These are phyloP conservation scores for Solanum medicagineum DNA, from an alignment of 257 asterid species.

Conservation along the genomic window DNA sequence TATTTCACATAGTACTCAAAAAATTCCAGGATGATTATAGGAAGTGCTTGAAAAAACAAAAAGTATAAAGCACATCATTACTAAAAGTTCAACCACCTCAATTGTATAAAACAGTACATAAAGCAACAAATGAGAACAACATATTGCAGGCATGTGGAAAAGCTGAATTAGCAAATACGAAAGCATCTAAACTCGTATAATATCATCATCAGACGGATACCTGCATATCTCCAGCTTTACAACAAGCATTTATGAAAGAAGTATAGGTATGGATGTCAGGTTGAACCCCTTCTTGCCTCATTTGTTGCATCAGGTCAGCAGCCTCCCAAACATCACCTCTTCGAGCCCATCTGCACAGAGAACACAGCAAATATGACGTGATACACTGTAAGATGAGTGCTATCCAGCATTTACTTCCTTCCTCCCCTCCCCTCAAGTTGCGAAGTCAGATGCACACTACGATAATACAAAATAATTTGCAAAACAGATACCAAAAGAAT, in stretches of 20 bases:
- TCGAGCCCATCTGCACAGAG: constrained; percentile 80
- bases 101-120: neutral
- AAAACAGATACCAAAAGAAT: neutral
- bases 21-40: neutral
- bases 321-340: constrained; percentile 99
- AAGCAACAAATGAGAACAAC: neutral
- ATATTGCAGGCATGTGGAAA: neutral
- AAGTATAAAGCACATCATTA: neutral
- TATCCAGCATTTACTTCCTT: neutral
- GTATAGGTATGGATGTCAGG: constrained; percentile 98
- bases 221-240: constrained; percentile 98
- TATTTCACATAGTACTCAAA: neutral
- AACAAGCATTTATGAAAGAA: constrained; percentile 84
- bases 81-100: neutral
- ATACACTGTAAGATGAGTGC: neutral
- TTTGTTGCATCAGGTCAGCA: constrained; percentile 96
- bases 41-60: neutral
- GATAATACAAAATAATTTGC: neutral
- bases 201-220: constrained; percentile 16
- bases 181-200: neutral
- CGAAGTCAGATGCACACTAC: neutral
- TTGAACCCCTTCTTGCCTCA: constrained; percentile 81
- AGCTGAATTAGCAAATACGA: neutral
- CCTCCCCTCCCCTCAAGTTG: neutral
- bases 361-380: neutral